Percentiles rank a stretch among this genome's conserved stretches.
Evolutionary conservation across 371 early-diverging fungal genomes (phyloP).

Genomic region (Choanephora cucurbitarum): DNA sequence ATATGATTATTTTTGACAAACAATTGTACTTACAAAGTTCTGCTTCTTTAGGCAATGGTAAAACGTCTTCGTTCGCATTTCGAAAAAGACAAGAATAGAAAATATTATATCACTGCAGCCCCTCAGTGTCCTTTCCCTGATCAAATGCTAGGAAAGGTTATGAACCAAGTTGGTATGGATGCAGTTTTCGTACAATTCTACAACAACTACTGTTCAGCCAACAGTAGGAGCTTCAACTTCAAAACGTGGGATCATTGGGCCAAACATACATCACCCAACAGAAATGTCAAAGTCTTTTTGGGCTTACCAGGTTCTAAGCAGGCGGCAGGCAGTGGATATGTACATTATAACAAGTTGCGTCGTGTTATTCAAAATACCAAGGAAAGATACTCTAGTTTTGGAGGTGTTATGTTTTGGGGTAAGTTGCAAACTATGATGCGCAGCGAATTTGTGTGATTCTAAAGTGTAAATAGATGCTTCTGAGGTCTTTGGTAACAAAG

Average conservation of each 20-base stretch:
- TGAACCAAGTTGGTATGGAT: conserved; percentile 51
- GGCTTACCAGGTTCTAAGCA: conserved; percentile 64
- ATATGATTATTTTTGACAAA: not conserved
- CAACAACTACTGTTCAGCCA: conserved; percentile 65
- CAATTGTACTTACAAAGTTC: too few species aligned
- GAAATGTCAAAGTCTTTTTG: conserved; percentile 60
- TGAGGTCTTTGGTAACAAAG: conserved; percentile 34
- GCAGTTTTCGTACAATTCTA: conserved; percentile 70
- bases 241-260: conserved; percentile 64
- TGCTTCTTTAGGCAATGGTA: conserved; percentile 15
- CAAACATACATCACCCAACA: conserved; percentile 52
- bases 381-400: conserved; percentile 52
- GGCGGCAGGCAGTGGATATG: conserved; percentile 68
- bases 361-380: conserved; percentile 36
- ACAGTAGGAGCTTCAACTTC: conserved; percentile 63
- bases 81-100: conserved; percentile 25
- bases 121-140: conserved; percentile 78
- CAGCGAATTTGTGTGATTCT: not conserved
- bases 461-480: conserved; percentile 33
- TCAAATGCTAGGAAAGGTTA: conserved; percentile 37
- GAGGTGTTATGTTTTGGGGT: conserved; percentile 73
- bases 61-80: conserved; percentile 49
- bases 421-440: conserved; percentile 4
- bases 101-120: conserved; percentile 58
- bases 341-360: conserved; percentile 31